A percentile compares a stretch with the other conserved stretches of the same genome.
Conservation (phyloP, 176 grass and related monocot species). For the Phragmites australis region DNA sequence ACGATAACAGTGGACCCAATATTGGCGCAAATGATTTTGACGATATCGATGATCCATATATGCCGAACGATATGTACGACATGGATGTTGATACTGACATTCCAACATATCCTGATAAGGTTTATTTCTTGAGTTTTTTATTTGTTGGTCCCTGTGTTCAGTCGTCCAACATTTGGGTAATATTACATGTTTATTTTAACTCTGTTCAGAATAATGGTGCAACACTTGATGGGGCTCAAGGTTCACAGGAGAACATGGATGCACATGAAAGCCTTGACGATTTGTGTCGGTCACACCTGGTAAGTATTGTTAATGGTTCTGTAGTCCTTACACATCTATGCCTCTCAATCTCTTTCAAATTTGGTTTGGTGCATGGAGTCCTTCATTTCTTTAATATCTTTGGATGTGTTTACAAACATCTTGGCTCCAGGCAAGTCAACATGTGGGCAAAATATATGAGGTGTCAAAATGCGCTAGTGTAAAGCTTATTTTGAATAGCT, state of each 20-base stretch:
- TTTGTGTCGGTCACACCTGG: slow-evolving; percentile 80
- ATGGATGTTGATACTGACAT: slow-evolving; percentile 49
- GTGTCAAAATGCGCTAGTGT: slow-evolving; percentile 1
- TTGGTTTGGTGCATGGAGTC: background rate
- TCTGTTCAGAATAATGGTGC: slow-evolving; percentile 43
- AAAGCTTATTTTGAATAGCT: slow-evolving; percentile 23
- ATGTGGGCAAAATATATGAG: background rate
- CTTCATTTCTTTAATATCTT: background rate
- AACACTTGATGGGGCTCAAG: slow-evolving; percentile 32
- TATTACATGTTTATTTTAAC: slow-evolving; percentile 29
- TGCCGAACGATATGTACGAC: slow-evolving; percentile 38
- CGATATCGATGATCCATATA: slow-evolving; percentile 49
- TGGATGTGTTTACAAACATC: slow-evolving; percentile 1
- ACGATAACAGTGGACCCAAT: slow-evolving; percentile 53
- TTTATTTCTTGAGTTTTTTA: slow-evolving; percentile 31
- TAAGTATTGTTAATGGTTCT: slow-evolving; percentile 34
- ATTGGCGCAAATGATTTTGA: slow-evolving; percentile 33
- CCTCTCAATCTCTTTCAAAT: slow-evolving; percentile 14
- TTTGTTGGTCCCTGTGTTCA: background rate
- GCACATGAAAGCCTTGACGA: slow-evolving; percentile 65
- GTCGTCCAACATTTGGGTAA: slow-evolving; percentile 13
- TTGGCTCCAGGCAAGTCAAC: slow-evolving; percentile 19
- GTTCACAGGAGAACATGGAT: slow-evolving; percentile 47
- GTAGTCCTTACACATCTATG: background rate
- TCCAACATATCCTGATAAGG: slow-evolving; percentile 48